These are phyloP conservation scores for Aristolochia californica DNA, from an alignment of 164 flowering plant genomes.

Conservation along the genomic window DNA sequence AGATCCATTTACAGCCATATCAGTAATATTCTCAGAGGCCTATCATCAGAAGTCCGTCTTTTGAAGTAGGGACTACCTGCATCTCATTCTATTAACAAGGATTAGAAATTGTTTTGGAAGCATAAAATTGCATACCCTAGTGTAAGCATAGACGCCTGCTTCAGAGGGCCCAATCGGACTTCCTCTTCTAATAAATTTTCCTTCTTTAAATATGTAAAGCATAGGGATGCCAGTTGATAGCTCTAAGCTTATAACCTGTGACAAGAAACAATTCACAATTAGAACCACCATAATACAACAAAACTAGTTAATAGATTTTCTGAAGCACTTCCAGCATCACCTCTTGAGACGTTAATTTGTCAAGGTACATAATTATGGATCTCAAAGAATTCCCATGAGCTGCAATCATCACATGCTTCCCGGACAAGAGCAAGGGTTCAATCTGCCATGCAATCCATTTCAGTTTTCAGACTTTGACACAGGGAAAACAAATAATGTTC, in stretches of 20 bases:
- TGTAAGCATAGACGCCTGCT: conserved; percentile 98
- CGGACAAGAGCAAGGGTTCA: conserved; percentile 65
- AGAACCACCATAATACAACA: background rate
- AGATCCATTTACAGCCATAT: too few species aligned
- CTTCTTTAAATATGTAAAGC: conserved; percentile 94
- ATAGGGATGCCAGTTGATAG: conserved; percentile 90
- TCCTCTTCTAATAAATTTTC: conserved; percentile 82
- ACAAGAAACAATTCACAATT: background rate
- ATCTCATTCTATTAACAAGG: too few species aligned
- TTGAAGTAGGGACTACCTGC: too few species aligned
- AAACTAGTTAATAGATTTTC: background rate
- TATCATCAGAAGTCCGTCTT: too few species aligned
- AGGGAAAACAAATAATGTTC: background rate
- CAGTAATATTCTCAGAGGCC: too few species aligned
- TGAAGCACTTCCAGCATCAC: conserved; percentile 18
- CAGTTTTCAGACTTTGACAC: conserved; percentile 9
- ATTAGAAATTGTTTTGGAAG: background rate
- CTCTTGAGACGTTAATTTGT: conserved; percentile 93
- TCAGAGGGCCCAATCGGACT: conserved; percentile 88
- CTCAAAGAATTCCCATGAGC: conserved; percentile 98
- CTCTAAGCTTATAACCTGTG: conserved; percentile 87
- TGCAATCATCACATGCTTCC: conserved; percentile 93
- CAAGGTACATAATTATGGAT: conserved; percentile 98
- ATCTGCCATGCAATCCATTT: conserved; percentile 40
- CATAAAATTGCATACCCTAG: conserved; percentile 48